Percentiles rank a stretch among this genome's conserved stretches.
These are phyloP conservation scores for Amauroascus niger DNA, from an alignment of 2,329 filamentous ascomycete species.

Conservation along the genomic window DNA sequence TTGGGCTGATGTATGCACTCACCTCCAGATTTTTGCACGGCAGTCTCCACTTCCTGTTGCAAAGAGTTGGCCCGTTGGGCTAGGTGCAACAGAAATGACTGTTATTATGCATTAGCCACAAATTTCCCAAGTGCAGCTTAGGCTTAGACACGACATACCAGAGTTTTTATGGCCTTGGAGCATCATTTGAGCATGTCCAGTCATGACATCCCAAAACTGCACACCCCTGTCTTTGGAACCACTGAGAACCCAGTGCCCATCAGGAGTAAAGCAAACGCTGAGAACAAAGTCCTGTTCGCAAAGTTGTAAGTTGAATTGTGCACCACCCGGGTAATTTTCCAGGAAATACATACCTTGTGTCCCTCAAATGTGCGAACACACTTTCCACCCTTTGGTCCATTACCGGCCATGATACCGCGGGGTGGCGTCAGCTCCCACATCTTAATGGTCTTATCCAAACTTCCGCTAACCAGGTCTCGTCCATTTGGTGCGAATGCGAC, in stretches of 20 bases:
- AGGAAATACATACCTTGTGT: conserved; percentile 58
- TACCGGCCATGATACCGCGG: conserved; percentile 55
- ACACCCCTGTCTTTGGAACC: conserved; percentile 96
- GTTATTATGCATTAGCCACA: conserved; percentile 8
- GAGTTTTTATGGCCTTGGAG: conserved; percentile 98
- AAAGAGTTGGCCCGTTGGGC: conserved; percentile 77
- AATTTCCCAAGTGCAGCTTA: neutral
- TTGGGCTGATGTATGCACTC: conserved; percentile 18
- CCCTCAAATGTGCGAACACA: conserved; percentile 96
- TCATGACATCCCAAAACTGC: conserved; percentile 96
- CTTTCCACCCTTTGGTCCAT: conserved; percentile 71
- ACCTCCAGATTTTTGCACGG: conserved; percentile 96
- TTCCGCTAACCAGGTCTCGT: conserved; percentile 85
- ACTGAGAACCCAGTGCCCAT: conserved; percentile 90
- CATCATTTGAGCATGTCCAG: conserved; percentile 92
- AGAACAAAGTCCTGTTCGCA: conserved; percentile 75
- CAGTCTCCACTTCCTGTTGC: conserved; percentile 96
- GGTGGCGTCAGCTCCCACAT: conserved; percentile 89
- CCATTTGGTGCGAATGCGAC: conserved; percentile 93
- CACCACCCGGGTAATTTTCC: neutral
- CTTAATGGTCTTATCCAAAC: conserved; percentile 96
- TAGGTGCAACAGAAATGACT: conserved; percentile 95
- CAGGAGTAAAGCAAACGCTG: conserved; percentile 86
- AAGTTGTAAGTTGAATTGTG: conserved; percentile 16
- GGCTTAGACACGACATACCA: conserved; percentile 37